Evolutionary conservation across 768 basidiomycete genomes (phyloP).

Genomic region (Serendipita indica): DNA sequence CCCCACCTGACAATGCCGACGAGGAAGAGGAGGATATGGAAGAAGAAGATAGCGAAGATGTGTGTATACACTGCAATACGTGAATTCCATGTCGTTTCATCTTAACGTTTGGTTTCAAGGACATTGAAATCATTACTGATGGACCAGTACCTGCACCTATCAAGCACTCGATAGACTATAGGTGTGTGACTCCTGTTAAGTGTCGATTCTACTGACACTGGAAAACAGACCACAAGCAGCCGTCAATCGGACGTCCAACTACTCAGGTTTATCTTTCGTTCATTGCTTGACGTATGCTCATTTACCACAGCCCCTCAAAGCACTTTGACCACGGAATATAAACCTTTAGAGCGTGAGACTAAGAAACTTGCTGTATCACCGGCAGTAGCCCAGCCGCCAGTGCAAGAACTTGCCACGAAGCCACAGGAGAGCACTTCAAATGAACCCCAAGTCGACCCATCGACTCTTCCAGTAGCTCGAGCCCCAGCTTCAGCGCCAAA

Average conservation of each 20-base stretch:
- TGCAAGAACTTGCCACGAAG: slow-evolving; percentile 8
- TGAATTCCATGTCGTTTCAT: neutral
- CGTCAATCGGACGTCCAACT: slow-evolving; percentile 20
- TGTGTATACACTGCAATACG: slow-evolving; percentile 23
- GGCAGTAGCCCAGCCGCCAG: slow-evolving; percentile 14
- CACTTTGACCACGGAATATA: slow-evolving; percentile 70
- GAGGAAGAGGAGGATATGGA: slow-evolving; percentile 23
- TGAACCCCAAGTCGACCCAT: slow-evolving; percentile 33
- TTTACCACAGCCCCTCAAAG: slow-evolving; percentile 29
- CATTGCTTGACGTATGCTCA: slow-evolving; percentile 6
- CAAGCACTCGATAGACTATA: slow-evolving; percentile 53
- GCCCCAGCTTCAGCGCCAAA: slow-evolving; percentile 70
- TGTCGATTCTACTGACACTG: slow-evolving; percentile 18
- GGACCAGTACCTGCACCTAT: slow-evolving; percentile 31
- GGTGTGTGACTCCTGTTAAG: slow-evolving; percentile 29
- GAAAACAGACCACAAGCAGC: slow-evolving; percentile 24
- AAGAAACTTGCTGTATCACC: slow-evolving; percentile 22
- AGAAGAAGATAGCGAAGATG: slow-evolving; percentile 32
- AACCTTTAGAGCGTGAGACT: slow-evolving; percentile 34
- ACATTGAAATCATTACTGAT: slow-evolving; percentile 88
- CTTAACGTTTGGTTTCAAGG: slow-evolving; percentile 27
- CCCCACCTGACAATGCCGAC: slow-evolving; percentile 11
- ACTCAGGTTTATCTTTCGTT: slow-evolving; percentile 14
- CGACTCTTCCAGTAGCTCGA: slow-evolving; percentile 44
- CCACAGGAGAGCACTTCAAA: neutral